Conservation (phyloP, 2,329 filamentous ascomycete genomes). For the Aspergillus brunneoviolaceus region DNA sequence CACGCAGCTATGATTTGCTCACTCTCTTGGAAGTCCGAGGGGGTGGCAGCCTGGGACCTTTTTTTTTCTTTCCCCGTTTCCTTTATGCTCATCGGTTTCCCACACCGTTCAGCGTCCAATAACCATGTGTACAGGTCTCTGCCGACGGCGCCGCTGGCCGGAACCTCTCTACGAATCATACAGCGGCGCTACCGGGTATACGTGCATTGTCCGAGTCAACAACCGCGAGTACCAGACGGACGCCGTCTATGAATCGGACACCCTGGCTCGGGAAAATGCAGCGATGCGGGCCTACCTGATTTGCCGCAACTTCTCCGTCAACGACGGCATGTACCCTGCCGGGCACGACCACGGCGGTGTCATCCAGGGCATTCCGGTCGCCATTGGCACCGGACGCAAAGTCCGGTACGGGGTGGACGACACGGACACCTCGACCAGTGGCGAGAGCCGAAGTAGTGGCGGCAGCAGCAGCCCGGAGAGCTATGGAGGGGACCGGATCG, state of each 20-base stretch:
- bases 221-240: slow-evolving; percentile 96
- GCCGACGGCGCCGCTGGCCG: slow-evolving; percentile 89
- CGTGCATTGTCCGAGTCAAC: slow-evolving; percentile 90
- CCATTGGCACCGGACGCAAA: slow-evolving; percentile 61
- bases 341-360: slow-evolving; percentile 55
- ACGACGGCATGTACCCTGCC: slow-evolving; percentile 78
- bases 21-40: neutral
- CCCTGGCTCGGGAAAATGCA: slow-evolving; percentile 85
- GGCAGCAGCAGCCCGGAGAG: slow-evolving; percentile 56
- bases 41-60: neutral
- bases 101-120: neutral
- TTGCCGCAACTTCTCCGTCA: slow-evolving; percentile 95
- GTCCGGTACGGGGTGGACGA: slow-evolving; percentile 49
- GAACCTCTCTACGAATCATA: slow-evolving; percentile 87
- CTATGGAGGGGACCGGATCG: slow-evolving; percentile 26
- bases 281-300: slow-evolving; percentile 97
- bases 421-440: slow-evolving; percentile 41
- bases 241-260: slow-evolving; percentile 75
- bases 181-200: slow-evolving; percentile 71
- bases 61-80: too few relatives aligned
- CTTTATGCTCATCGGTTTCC: too few relatives aligned
- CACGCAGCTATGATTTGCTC: neutral
- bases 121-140: slow-evolving; percentile 67
- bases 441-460: slow-evolving; percentile 51
- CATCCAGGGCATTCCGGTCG: slow-evolving; percentile 62